Conservation (phyloP, 2,329 filamentous ascomycete genomes). For the Fusarium sulawesiense region DNA sequence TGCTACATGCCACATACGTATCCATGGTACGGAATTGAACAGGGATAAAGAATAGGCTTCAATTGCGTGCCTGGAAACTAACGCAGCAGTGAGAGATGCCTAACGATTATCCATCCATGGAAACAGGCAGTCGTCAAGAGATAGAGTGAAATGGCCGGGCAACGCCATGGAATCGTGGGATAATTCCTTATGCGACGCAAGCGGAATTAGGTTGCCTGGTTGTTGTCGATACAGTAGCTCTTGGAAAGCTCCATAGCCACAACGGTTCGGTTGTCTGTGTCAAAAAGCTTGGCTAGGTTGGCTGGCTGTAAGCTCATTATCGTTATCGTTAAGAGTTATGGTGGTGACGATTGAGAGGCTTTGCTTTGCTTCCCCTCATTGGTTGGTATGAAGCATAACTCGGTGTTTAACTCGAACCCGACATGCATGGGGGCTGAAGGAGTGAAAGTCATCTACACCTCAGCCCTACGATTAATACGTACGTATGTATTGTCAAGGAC, state of each 20-base stretch:
- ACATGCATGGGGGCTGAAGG: constrained; percentile 9
- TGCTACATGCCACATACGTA: neutral
- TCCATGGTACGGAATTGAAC: neutral
- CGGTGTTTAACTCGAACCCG: constrained; percentile 21
- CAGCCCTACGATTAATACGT: constrained; percentile 39
- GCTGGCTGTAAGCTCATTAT: constrained; percentile 24
- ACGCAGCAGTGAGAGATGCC: constrained; percentile 5
- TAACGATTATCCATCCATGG: constrained; percentile 4
- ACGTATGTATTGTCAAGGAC: constrained; percentile 8
- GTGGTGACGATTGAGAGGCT: constrained; percentile 21
- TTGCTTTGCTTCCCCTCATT: constrained; percentile 15
- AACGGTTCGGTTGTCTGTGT: neutral
- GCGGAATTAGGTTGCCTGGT: constrained; percentile 6
- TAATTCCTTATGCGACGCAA: constrained; percentile 10
- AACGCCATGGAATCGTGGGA: constrained; percentile 12
- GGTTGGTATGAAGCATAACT: constrained; percentile 25
- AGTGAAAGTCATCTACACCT: constrained; percentile 32
- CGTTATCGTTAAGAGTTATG: constrained; percentile 1
- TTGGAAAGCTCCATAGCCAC: constrained; percentile 8
- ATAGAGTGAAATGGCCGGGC: constrained; percentile 10
- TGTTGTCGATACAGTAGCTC: neutral
- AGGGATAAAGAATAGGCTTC: constrained; percentile 5
- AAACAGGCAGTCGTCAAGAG: constrained; percentile 20
- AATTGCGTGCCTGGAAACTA: constrained; percentile 25
- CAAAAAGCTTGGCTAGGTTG: constrained; percentile 12